Percentiles rank a stretch among this genome's conserved stretches.
Evolutionary conservation across 352 stramenopile genomes (phyloP).

Genomic region (Phytopythium helicoides): DNA sequence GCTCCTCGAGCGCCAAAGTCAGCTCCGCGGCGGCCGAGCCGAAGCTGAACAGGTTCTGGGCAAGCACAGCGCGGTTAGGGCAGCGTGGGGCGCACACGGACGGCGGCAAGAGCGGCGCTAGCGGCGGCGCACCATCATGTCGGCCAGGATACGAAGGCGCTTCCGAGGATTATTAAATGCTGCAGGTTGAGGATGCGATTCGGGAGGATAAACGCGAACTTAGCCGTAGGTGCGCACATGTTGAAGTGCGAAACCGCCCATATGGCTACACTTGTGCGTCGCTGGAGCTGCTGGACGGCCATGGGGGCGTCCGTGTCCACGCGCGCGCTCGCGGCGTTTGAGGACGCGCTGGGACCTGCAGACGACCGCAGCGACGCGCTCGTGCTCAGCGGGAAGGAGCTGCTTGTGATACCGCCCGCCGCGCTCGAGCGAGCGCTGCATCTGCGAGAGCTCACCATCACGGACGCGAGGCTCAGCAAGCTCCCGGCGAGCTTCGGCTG

Average conservation of each 20-base stretch:
- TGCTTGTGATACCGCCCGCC: conserved; percentile 42
- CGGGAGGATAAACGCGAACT: no score
- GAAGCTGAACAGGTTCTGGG: conserved; percentile 60
- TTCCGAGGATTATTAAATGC: no score
- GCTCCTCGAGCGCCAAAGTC: conserved; percentile 31
- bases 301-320: conserved; percentile 38
- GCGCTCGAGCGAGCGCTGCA: conserved; percentile 39
- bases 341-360: conserved; percentile 23
- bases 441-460: conserved; percentile 39
- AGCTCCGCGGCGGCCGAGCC: conserved; percentile 39
- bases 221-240: no score
- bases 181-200: no score
- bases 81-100: background rate
- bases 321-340: conserved; percentile 34
- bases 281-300: no score
- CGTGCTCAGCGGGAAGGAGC: conserved; percentile 27
- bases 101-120: background rate
- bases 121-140: no score
- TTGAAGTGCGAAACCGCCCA: no score
- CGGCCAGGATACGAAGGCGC: no score
- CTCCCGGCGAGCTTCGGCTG: conserved; percentile 53
- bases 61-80: background rate
- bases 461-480: conserved; percentile 22
- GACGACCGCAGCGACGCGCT: conserved; percentile 9
- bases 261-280: background rate